Conservation (phyloP, 257 asterid species). For the Orobanche coerulescens region DNA sequence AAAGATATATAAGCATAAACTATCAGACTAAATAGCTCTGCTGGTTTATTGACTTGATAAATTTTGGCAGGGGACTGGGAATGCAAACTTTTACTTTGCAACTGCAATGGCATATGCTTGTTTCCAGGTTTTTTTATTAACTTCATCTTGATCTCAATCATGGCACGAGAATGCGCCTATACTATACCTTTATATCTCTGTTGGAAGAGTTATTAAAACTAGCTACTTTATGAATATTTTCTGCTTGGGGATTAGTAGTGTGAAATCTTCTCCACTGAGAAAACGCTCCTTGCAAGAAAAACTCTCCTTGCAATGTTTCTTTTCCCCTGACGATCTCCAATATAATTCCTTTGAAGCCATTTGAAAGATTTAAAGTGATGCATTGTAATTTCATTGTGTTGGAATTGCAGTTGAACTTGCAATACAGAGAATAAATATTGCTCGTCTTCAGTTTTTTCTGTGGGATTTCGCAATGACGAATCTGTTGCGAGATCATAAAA, state of each 20-base stretch:
- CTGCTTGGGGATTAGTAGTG: not conserved
- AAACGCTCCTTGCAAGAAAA: constrained; percentile 7
- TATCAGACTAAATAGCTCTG: constrained; percentile 10
- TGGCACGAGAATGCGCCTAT: not conserved
- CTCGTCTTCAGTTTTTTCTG: not conserved
- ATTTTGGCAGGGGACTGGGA: constrained; percentile 80
- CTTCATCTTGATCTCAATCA: constrained; percentile 1
- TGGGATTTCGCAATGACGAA: not conserved
- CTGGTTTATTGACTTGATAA: constrained; percentile 13
- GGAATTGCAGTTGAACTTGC: not conserved
- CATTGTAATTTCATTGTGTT: no score
- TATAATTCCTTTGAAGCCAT: not conserved
- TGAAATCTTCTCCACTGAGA: not conserved
- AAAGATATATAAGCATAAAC: constrained; percentile 9
- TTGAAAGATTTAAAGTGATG: no score
- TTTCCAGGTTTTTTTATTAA: constrained; percentile 59
- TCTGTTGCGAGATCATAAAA: no score
- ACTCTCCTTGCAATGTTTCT: not conserved
- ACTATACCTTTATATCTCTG: not conserved
- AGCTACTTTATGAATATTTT: not conserved
- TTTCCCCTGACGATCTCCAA: not conserved
- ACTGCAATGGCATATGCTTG: constrained; percentile 92
- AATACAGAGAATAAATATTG: not conserved
- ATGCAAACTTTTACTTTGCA: constrained; percentile 74
- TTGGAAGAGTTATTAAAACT: not conserved